Base-by-base conservation (phyloP, 176 grass and related monocot species). In the Carex pumila region DNA sequence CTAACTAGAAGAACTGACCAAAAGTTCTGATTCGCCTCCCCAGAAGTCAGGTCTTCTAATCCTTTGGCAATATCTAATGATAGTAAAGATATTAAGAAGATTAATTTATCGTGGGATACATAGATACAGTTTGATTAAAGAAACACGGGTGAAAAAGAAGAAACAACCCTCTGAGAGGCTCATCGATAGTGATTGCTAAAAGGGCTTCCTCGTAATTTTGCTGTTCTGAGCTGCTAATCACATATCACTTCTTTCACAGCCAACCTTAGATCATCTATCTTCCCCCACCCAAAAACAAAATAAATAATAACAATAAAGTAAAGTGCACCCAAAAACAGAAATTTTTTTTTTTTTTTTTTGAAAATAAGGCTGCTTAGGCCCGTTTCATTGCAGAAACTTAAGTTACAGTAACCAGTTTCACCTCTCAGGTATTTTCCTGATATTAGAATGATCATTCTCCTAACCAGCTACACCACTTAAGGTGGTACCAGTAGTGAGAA, bases 221-320 rank as follows among this genome's bases (percentile, higher is more conserved):
- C 34, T 87, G 73, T 62, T 95, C 91, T 0, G 89, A 84, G 17
- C 82, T 85, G 15, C 72, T 88, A 59, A 59, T 98, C 96, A 39
- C 96, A 98, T 83, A 95, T 92, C 19, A 98, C 85, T 88, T 98
- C 91, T 92, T 98, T 95, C 58, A 98, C 93, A 58, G 93, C 93
- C 89, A 95, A 89, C 80, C 93, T 82, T 45, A 95, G 85, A 86
- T 98, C 91, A 87, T 98, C 96, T 98, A 86, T 34, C 0, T 56
- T 22, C 45, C 55, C 39, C 14, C 66, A 79, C 30, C 39, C 47
- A 50, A 50, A 50, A 50, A 1, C 9, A 21, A 3, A 25, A 59
- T 66, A 71, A 60, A 72, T 71, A 49, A 68, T 21, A 78, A n/a
- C n/a, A n/a, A 2, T 85, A 76, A 59, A 81, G 21, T 22, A 17